A percentile compares a stretch with the other conserved stretches of the same genome.
These are phyloP conservation scores for Ajuga chamaepitys DNA, from an alignment of 257 asterid species.

Conservation along the genomic window DNA sequence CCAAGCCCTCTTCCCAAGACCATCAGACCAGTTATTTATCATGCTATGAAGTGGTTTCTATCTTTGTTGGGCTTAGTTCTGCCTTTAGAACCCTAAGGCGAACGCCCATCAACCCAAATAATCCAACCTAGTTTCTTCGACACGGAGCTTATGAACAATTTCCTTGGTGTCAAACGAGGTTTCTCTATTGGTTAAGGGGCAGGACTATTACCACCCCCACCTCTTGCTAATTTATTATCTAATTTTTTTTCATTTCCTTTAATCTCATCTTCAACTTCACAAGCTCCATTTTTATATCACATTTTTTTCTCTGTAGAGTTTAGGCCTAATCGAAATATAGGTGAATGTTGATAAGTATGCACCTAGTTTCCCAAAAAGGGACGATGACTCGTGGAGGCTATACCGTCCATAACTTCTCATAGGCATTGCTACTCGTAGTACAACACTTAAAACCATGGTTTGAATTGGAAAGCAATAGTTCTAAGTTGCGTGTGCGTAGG, in stretches of 20 bases:
- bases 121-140: conserved; percentile 53
- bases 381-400: conserved; percentile 28
- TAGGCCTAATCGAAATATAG: conserved; percentile 31
- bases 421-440: conserved; percentile 85
- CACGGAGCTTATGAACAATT: conserved; percentile 62
- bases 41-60: conserved; percentile 70
- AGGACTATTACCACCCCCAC: too few species aligned
- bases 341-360: conserved; percentile 24
- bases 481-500: conserved; percentile 86
- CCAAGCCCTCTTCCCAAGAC: background rate
- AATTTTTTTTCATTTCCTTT: conserved; percentile 42
- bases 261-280: conserved; percentile 43
- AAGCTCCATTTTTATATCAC: conserved; percentile 62
- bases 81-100: conserved; percentile 28
- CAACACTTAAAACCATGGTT: conserved; percentile 77
- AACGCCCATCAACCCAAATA: conserved; percentile 36
- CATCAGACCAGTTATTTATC: conserved; percentile 6
- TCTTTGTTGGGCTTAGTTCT: conserved; percentile 48
- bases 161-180: conserved; percentile 52
- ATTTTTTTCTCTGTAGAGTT: conserved; percentile 46
- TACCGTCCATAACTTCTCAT: conserved; percentile 51
- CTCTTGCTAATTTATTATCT: too few species aligned
- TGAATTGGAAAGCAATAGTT: conserved; percentile 81
- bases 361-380: conserved; percentile 19
- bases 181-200: conserved; percentile 32